Evolutionary conservation across 306 rosid genomes (phyloP).

Genomic region (Inga laurina): DNA sequence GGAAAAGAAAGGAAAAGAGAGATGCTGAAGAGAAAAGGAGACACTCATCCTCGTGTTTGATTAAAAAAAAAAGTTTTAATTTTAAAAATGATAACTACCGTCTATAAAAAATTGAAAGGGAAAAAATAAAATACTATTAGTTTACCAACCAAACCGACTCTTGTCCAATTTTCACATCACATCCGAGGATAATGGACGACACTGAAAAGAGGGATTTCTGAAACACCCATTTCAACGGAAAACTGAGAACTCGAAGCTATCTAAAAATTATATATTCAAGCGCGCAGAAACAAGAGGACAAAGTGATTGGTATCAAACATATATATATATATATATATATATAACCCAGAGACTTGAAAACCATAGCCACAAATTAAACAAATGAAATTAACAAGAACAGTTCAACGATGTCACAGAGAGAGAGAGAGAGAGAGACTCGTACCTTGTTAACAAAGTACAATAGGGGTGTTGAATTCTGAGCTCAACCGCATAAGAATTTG

Average conservation of each 20-base stretch:
- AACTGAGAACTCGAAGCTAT: not conserved
- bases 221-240: not conserved
- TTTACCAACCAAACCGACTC: too few relatives aligned
- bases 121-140: too few relatives aligned
- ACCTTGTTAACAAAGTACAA: slow-evolving; percentile 30
- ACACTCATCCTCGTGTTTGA: too few relatives aligned
- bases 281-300: not conserved
- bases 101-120: too few relatives aligned
- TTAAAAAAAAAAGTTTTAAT: too few relatives aligned
- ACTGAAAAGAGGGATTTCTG: not conserved
- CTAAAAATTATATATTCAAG: not conserved
- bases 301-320: slow-evolving; percentile 11
- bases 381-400: slow-evolving; percentile 11
- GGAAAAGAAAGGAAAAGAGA: too few relatives aligned
- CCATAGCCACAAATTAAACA: not conserved
- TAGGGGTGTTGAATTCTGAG: slow-evolving; percentile 14
- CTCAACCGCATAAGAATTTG: slow-evolving; percentile 11
- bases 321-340: too few relatives aligned
- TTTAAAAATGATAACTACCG: too few relatives aligned
- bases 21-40: too few relatives aligned
- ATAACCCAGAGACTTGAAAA: slow-evolving; percentile 26
- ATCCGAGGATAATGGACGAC: too few relatives aligned
- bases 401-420: not conserved
- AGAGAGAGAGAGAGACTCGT: slow-evolving; percentile 16
- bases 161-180: too few relatives aligned